Evolutionary conservation across 1,284 basidiomycete genomes (phyloP), one percentile per base, ranked within the genome.

Genomic region (Boletus mariae): DNA sequence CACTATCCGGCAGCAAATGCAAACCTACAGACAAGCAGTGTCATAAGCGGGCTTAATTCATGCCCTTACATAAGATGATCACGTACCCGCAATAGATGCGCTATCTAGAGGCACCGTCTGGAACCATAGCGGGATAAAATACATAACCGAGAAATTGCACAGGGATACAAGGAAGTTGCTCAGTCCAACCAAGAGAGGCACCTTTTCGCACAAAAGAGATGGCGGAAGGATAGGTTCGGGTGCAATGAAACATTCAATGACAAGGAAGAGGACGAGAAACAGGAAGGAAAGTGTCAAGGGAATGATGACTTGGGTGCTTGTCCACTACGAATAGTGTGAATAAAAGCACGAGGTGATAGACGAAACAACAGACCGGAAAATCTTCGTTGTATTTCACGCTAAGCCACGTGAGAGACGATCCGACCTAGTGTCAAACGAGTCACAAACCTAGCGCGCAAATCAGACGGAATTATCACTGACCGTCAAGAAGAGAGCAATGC

Each of bases 111-210:
- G 75, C 13, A 93, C 90, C 1, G 86, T 89, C 67, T 93, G 87
- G 70, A 92, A 93, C 85, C 84, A 92, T 67, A 90, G 84, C 2
- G 91, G 91, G 63, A 83, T 83, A 68, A 88, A 90, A 68, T 90
- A 89, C 66, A 82, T 84, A 57, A 86, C 76, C 1, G 83, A 72
- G 61, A 91, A 88, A 61, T 89, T 90, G 65, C 84, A 87, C 10
- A 78, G 78, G 2, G 85, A 80, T 28, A 90, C 85, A 23, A 89
- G 76, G 62, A 89, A 87, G 66, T 91, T 92, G 61, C 82, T 85
- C 51, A 78, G 67, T 0, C 84, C 83, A 20, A 89, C 81, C 0
- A 89, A 75, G 15, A 88, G 76, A 0, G 86, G 87, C 0, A 90
- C 84, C 51, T 54, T 59, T 25, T 45, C 32, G 5, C 41, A 28